Conservation (phyloP, 305 asterid genomes). For the Fraxinus baroniana region DNA sequence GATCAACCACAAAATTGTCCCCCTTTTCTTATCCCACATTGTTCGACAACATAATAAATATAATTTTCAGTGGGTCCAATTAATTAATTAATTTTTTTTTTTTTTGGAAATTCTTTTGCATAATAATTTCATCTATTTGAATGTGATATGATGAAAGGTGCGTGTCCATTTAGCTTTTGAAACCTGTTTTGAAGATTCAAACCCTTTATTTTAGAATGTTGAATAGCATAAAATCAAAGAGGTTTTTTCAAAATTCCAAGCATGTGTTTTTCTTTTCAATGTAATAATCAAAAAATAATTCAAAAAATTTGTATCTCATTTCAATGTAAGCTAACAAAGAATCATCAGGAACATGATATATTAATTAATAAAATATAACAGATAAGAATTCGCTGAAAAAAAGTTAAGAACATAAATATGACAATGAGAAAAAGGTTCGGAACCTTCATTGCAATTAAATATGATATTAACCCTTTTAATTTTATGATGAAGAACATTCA, state of each 20-base stretch:
- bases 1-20: not conserved
- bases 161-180: not conserved
- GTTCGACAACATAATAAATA: not conserved
- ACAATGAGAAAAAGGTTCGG: not conserved
- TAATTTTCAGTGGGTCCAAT: not conserved
- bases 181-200: not conserved
- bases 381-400: too few relatives aligned
- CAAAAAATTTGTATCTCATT: too few relatives aligned
- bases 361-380: too few relatives aligned
- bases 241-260: not conserved
- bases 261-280: not conserved
- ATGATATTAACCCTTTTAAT: not conserved
- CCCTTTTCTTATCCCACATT: not conserved
- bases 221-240: not conserved
- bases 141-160: not conserved
- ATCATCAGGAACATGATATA: too few relatives aligned
- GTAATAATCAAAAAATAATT: too few relatives aligned
- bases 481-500: too few relatives aligned
- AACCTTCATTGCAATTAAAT: not conserved
- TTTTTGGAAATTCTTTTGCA: too few relatives aligned
- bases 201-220: not conserved
- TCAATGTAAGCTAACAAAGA: too few relatives aligned
- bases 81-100: not conserved
- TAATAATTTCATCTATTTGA: not conserved
- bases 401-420: too few relatives aligned